A percentile compares a stretch with the other conserved stretches of the same genome.
Evolutionary conservation across 345 rosid genomes (phyloP).

Genomic region (Eutrema japonicum): DNA sequence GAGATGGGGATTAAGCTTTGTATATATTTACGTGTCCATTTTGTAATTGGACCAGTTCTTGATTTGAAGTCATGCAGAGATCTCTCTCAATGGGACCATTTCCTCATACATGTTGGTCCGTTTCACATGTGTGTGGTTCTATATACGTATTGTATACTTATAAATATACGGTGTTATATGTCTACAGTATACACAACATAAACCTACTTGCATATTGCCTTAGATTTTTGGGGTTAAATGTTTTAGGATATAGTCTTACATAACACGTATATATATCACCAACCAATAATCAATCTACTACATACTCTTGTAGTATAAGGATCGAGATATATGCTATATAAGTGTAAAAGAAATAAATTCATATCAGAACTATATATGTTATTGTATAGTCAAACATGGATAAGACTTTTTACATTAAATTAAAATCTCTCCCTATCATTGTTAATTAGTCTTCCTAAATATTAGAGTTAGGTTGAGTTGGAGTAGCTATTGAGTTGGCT

Average conservation of each 20-base stretch:
- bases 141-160: slow-evolving; percentile 18
- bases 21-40: slow-evolving; percentile 38
- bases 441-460: slow-evolving; percentile 28
- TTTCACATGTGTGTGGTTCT: slow-evolving; percentile 38
- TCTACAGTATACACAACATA: not conserved
- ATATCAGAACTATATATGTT: slow-evolving; percentile 12
- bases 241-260: slow-evolving; percentile 5
- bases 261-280: slow-evolving; percentile 19
- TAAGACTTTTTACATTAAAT: slow-evolving; percentile 23
- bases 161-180: not conserved
- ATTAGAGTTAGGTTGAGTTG: slow-evolving; percentile 34
- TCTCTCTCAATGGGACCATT: slow-evolving; percentile 38
- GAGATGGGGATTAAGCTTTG: slow-evolving; percentile 37
- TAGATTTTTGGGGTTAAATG: not conserved
- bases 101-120: slow-evolving; percentile 43
- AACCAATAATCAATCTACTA: not conserved
- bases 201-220: slow-evolving; percentile 9
- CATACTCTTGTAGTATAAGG: not conserved
- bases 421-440: not conserved
- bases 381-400: slow-evolving; percentile 37
- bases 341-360: slow-evolving; percentile 4
- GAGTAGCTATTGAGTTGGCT: slow-evolving; percentile 35
- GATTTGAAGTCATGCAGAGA: slow-evolving; percentile 44
- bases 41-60: slow-evolving; percentile 33
- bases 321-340: not conserved